Base-by-base conservation (phyloP, 352 stramenopile species). In the Phytopythium vexans region DNA sequence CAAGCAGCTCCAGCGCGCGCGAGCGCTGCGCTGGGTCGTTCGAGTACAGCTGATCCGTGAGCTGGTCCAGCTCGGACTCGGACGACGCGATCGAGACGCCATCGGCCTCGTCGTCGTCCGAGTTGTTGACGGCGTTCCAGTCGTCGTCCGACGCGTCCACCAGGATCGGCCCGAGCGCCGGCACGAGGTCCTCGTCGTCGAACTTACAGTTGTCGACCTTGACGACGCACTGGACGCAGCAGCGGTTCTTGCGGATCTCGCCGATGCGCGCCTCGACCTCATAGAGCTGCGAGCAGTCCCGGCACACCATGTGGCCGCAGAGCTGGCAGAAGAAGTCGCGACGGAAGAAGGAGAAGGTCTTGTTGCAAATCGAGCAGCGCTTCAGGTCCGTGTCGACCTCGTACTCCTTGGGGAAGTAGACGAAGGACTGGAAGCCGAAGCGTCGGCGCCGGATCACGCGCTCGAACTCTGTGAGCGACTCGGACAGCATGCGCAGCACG, bases 341-440 rank as follows among this genome's bases (percentile, higher is more conserved):
- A n/a, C 69, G 69, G 39, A 71, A 77, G 50, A 84, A 74, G 32
- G 41, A 52, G 49, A 84, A 84, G 11, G 37, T 33, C 49, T 79
- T 81, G 43, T n/a, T 33, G 61, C 77, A 90, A 42, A 88, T 78
- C 12, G 48, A 53, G 49, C 77, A 88, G 27, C 35, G 40, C 16
- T 70, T 70, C 32, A 74, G 58, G 1, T 62, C 16, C 15, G 44
- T 44, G 12, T 62, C 53, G 21, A 41, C 56, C 14, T 41, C 54
- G 39, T 74, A 68, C 9, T 59, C 58, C n/a, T 56, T 72, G 2
- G 76, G 71, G 31, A 84, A 84, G 62, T 82, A 82, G 33, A 87
- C 60, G 54, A 87, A 88, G 9, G 69, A 66, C 68, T 89, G 78
- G 52, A 87, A 86, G 5, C 78, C 78, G 50, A 89, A 81, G 16